Percentiles rank a stretch among this genome's conserved stretches.
phyloP scores from a whole-genome alignment of 192 early-diverging fungal species.

The Geranomyces michiganensis region DNA sequence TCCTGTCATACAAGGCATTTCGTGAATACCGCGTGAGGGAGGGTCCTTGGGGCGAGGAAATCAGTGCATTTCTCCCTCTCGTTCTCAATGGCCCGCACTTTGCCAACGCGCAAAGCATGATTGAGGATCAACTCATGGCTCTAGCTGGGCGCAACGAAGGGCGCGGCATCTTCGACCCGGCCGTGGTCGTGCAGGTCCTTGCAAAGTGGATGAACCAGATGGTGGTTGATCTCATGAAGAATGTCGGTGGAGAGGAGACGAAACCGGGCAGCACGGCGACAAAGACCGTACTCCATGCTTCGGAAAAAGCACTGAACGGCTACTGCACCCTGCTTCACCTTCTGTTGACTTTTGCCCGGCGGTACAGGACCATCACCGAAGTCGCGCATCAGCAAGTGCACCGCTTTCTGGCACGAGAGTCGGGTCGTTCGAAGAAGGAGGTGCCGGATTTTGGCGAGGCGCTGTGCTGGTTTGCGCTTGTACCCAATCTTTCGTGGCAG shows the following conservation, averaged over 20 bases:
- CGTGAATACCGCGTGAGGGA: background rate
- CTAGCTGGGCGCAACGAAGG: constrained; percentile 4
- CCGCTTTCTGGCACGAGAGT: constrained; percentile 10
- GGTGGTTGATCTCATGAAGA: constrained; percentile 36
- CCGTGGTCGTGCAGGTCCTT: constrained; percentile 8
- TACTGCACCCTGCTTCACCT: constrained; percentile 34
- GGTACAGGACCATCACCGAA: constrained; percentile 16
- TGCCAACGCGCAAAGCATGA: background rate
- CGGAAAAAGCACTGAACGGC: constrained; percentile 30
- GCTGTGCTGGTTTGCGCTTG: constrained; percentile 9
- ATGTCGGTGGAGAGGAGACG: constrained; percentile 1
- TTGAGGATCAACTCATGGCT: background rate
- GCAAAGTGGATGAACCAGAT: constrained; percentile 31
- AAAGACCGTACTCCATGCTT: constrained; percentile 23
- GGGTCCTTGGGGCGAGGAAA: constrained; percentile 24
- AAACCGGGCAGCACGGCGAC: background rate
- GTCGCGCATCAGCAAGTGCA: constrained; percentile 7
- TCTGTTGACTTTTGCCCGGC: constrained; percentile 19
- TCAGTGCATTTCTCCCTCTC: constrained; percentile 23
- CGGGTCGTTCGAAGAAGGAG: constrained; percentile 17
- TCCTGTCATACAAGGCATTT: constrained; percentile 26
- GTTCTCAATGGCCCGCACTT: background rate
- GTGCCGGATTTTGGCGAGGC: constrained; percentile 34
- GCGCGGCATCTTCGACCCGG: constrained; percentile 12
- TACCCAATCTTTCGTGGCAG: constrained; percentile 9